Percentiles rank a stretch among this genome's conserved stretches.
These are phyloP conservation scores for Exserohilum rostratum DNA, from an alignment of 2,329 filamentous ascomycete genomes.

Conservation along the genomic window DNA sequence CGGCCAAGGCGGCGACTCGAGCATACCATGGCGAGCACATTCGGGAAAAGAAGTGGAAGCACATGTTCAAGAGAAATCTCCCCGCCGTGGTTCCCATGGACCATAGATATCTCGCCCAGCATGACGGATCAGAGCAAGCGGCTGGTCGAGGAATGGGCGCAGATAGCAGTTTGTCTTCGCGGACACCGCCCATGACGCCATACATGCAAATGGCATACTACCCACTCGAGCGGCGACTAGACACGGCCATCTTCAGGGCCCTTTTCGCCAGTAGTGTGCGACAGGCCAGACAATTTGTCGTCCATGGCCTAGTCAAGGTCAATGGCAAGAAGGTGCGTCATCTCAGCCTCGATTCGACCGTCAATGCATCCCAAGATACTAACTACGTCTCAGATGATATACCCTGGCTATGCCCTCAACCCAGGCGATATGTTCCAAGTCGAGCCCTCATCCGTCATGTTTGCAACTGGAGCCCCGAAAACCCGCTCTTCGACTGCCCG, in stretches of 20 bases:
- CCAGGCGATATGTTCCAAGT: slow-evolving; percentile 99
- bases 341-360: neutral
- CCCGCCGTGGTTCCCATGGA: slow-evolving; percentile 86
- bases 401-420: slow-evolving; percentile 92
- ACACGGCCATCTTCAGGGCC: slow-evolving; percentile 92
- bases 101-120: slow-evolving; percentile 74
- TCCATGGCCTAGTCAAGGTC: slow-evolving; percentile 91
- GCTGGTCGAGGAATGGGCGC: slow-evolving; percentile 80
- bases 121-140: slow-evolving; percentile 84
- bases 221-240: slow-evolving; percentile 85
- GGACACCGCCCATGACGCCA: slow-evolving; percentile 64
- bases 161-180: slow-evolving; percentile 25
- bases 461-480: slow-evolving; percentile 80
- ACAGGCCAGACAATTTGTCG: slow-evolving; percentile 91
- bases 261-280: slow-evolving; percentile 92
- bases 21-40: slow-evolving; percentile 96
- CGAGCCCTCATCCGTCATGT: slow-evolving; percentile 85
- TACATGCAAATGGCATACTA: slow-evolving; percentile 98
- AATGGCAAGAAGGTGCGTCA: slow-evolving; percentile 85
- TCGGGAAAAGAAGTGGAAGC: slow-evolving; percentile 89
- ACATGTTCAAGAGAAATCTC: slow-evolving; percentile 85
- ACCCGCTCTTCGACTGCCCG: slow-evolving; percentile 37
- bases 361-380: neutral
- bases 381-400: slow-evolving; percentile 70
- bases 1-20: slow-evolving; percentile 80